Base-by-base conservation (phyloP, 2,329 filamentous ascomycete species). In the Bertia moriformis region DNA sequence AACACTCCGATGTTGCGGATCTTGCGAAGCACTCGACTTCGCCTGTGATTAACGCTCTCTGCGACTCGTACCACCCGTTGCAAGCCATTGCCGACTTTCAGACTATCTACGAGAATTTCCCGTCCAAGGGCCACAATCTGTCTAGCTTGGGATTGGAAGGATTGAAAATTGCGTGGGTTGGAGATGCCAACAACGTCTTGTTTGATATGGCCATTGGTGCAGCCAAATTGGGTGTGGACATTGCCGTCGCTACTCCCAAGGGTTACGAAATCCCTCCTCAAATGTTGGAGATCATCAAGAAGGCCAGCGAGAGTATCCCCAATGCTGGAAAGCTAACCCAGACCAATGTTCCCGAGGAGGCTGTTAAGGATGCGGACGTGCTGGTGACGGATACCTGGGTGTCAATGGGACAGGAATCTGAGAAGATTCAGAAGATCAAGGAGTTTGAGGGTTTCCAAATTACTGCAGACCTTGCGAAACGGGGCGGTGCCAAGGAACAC, bases 331-430 rank as follows among this genome's bases (percentile, higher is more conserved):
- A 70, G 48, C 67, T 95, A 22, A 63, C 62, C 4, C 82, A 93
- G 59, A 93, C 85, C 1, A 81, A 69, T 17, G 65, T 82, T 1
- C 91, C 89, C 0, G 84, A 91, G 55, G 84, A 93, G 51, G 91
- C 72, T 4, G 77, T 95, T 53, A 83, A 83, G 63, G 66, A 79
- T 46, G 89, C 91, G 3, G 82, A 98, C 55, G 72, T 96, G 39
- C 66, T 98, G 42, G 87, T 96, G 17, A 98, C 91, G 1, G 91
- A 98, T 53, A 98, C 91, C 1, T 98, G 91, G 91, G 74, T 98
- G 20, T 93, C 86, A 1, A 98, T 98, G 91, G 91, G 91, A 37
- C 89, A 96, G 60, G 91, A 98, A 59, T 75, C 74, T 41, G 91
- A 98, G 60, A 69, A 77, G 29, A 68, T 78, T 48, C 81, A 82